Conservation (phyloP, 1,284 basidiomycete genomes). For the Austropuccinia psidii region DNA sequence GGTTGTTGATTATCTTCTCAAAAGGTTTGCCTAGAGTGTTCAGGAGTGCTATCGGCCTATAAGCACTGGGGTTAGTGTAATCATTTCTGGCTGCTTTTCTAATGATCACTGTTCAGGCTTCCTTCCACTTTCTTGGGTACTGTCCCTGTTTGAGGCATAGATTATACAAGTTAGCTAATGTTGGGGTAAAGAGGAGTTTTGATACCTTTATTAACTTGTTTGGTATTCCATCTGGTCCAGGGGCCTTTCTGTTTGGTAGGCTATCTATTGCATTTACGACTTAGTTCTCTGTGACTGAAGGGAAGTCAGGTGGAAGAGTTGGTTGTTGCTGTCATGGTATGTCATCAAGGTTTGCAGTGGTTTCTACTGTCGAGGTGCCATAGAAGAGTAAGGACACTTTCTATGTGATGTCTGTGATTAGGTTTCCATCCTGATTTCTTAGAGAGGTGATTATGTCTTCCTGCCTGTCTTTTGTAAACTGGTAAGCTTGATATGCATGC, state of each 20-base stretch:
- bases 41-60: background rate
- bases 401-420: background rate
- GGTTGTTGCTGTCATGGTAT: background rate
- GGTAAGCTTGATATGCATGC: background rate
- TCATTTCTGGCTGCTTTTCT: background rate
- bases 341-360: background rate
- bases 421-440: background rate
- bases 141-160: background rate
- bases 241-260: conserved; percentile 6
- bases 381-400: background rate
- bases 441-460: background rate
- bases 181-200: background rate
- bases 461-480: background rate
- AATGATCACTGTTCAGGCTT: conserved; percentile 6
- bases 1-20: conserved; percentile 8
- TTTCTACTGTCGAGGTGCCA: conserved; percentile 4
- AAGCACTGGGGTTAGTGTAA: background rate
- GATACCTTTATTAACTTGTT: background rate
- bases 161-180: background rate
- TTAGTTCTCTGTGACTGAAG: background rate
- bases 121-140: background rate
- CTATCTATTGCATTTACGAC: background rate
- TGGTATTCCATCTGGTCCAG: background rate
- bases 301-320: too few species aligned
- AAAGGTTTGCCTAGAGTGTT: conserved; percentile 3